Conservation (phyloP, 2,329 filamentous ascomycete genomes). For the Rhynchosporium graminicola region DNA sequence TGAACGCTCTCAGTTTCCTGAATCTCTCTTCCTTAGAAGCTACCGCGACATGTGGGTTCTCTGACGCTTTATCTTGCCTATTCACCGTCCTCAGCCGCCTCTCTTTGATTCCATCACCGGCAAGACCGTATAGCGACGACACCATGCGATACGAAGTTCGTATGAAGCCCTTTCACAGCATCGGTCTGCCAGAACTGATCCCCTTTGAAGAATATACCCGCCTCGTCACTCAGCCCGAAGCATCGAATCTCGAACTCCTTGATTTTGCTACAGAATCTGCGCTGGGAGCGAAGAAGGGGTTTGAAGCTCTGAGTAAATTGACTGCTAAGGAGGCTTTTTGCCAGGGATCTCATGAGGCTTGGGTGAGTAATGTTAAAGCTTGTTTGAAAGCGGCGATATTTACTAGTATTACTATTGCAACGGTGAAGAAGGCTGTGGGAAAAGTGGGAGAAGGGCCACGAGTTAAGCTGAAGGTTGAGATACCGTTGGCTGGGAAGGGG, state of each 20-base stretch:
- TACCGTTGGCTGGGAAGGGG: slow-evolving; percentile 53
- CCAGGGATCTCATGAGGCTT: slow-evolving; percentile 59
- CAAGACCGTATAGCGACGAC: slow-evolving; percentile 57
- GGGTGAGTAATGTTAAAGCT: slow-evolving; percentile 60
- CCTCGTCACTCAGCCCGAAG: slow-evolving; percentile 47
- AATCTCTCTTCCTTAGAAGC: slow-evolving; percentile 65
- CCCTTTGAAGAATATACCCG: slow-evolving; percentile 53
- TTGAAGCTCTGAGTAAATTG: slow-evolving; percentile 58
- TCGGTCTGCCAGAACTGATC: slow-evolving; percentile 60
- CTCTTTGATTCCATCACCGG: slow-evolving; percentile 43
- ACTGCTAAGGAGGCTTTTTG: slow-evolving; percentile 55
- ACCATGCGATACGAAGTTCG: slow-evolving; percentile 64
- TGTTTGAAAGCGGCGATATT: slow-evolving; percentile 71
- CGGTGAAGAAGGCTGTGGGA: slow-evolving; percentile 57
- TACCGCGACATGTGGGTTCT: slow-evolving; percentile 58
- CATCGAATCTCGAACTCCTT: slow-evolving; percentile 39
- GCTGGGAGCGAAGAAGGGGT: slow-evolving; percentile 50
- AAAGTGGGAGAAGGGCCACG: slow-evolving; percentile 36
- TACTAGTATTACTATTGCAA: slow-evolving; percentile 63
- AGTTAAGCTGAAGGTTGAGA: slow-evolving; percentile 49
- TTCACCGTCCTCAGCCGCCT: slow-evolving; percentile 52
- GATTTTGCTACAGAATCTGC: slow-evolving; percentile 40
- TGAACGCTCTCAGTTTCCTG: slow-evolving; percentile 55
- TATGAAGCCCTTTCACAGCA: slow-evolving; percentile 67
- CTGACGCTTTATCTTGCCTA: slow-evolving; percentile 51